These are phyloP conservation scores for Penicillium hordei DNA, from an alignment of 2,329 filamentous ascomycete genomes.

Conservation along the genomic window DNA sequence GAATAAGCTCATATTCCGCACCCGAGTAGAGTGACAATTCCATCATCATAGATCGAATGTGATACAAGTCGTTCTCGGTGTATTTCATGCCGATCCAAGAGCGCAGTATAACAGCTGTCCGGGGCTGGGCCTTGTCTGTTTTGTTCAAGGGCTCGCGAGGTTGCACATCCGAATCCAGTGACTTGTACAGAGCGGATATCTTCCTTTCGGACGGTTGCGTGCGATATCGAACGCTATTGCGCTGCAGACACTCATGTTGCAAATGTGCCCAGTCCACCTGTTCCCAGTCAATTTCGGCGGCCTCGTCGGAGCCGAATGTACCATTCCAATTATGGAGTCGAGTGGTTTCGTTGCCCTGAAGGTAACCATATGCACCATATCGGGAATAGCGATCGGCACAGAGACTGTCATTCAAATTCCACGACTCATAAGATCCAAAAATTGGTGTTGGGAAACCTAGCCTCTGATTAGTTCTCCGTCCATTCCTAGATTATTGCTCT, in stretches of 20 bases:
- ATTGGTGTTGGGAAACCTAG: slow-evolving; percentile 13
- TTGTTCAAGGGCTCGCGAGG: not conserved
- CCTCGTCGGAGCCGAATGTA: slow-evolving; percentile 7
- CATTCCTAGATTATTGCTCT: not conserved
- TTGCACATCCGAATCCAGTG: not conserved
- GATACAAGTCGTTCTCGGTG: slow-evolving; percentile 75
- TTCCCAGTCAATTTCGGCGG: slow-evolving; percentile 52
- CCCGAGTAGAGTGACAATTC: slow-evolving; percentile 79
- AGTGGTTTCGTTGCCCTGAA: not conserved
- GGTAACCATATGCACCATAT: slow-evolving; percentile 16
- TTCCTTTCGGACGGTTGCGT: slow-evolving; percentile 30
- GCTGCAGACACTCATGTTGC: slow-evolving; percentile 63
- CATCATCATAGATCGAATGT: slow-evolving; percentile 76
- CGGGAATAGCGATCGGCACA: slow-evolving; percentile 14
- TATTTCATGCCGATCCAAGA: slow-evolving; percentile 83
- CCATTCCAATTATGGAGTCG: not conserved
- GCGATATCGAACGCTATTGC: slow-evolving; percentile 55
- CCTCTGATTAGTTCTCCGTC: not conserved
- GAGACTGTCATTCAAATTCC: slow-evolving; percentile 9
- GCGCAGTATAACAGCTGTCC: slow-evolving; percentile 77
- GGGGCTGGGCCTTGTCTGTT: slow-evolving; percentile 33
- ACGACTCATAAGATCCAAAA: slow-evolving; percentile 16
- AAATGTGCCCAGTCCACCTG: slow-evolving; percentile 68
- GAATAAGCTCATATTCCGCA: slow-evolving; percentile 81
- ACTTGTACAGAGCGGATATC: slow-evolving; percentile 7